phyloP scores from a whole-genome alignment of 768 basidiomycete genomes.

The Lactarius akahatsu region DNA sequence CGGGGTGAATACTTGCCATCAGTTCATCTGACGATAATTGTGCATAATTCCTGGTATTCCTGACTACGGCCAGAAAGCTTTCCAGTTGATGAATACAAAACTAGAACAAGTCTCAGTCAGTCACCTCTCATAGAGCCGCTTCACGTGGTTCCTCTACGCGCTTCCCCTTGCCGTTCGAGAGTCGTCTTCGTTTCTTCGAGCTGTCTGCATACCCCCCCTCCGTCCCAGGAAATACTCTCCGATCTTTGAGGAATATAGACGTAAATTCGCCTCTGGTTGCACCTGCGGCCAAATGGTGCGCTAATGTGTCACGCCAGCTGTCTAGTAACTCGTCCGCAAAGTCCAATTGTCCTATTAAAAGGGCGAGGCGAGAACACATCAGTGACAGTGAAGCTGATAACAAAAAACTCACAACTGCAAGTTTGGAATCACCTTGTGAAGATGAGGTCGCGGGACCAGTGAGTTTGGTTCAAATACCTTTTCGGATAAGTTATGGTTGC shows the following conservation, averaged over 20 bases:
- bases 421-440: background rate
- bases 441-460: no score
- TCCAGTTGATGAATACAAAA: no score
- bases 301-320: background rate
- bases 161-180: background rate
- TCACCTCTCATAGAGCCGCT: background rate
- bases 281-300: background rate
- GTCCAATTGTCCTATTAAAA: constrained; percentile 1
- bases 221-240: background rate
- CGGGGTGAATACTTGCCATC: no score
- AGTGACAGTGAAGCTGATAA: background rate
- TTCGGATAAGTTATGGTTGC: no score
- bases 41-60: no score
- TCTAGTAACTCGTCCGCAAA: background rate
- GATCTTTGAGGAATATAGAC: background rate
- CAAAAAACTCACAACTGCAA: background rate
- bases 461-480: no score
- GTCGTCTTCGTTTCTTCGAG: background rate
- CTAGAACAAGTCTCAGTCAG: background rate
- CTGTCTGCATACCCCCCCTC: background rate
- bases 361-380: background rate
- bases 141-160: background rate
- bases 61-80: no score
- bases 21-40: no score
- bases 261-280: background rate